phyloP scores from a whole-genome alignment of 345 rosid species.

The Syzygium jambos region DNA sequence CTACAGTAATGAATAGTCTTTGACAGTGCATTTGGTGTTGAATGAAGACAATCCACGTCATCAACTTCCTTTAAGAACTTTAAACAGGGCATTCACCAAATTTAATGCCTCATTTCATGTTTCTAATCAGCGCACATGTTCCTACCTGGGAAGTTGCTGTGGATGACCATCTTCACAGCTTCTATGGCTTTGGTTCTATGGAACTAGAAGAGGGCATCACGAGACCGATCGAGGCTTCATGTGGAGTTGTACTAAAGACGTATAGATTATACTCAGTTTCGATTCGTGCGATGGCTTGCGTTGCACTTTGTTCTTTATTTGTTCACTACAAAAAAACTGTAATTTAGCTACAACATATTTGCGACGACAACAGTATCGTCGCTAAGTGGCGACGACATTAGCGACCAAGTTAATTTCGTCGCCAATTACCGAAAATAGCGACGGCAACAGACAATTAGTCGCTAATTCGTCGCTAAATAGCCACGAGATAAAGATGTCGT shows the following conservation, averaged over 20 bases:
- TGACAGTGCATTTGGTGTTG: not conserved
- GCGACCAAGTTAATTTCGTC: too few species aligned
- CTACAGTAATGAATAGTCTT: not conserved
- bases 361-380: too few species aligned
- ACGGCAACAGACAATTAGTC: too few species aligned
- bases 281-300: not conserved
- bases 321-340: too few species aligned
- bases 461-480: too few species aligned
- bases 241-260: not conserved
- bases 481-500: too few species aligned
- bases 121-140: constrained; percentile 21
- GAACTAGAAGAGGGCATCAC: constrained; percentile 11
- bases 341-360: too few species aligned
- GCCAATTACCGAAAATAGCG: too few species aligned
- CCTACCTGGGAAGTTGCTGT: constrained; percentile 18
- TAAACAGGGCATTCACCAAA: not conserved
- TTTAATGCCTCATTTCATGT: not conserved
- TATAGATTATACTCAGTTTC: not conserved
- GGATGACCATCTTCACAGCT: constrained; percentile 22
- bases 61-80: not conserved
- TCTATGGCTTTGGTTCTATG: constrained; percentile 15
- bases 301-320: not conserved
- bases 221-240: not conserved
- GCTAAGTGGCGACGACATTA: too few species aligned
- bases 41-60: not conserved